phyloP scores from a whole-genome alignment of 495 filamentous ascomycete genomes.

The Elaphomyces granulatus region DNA sequence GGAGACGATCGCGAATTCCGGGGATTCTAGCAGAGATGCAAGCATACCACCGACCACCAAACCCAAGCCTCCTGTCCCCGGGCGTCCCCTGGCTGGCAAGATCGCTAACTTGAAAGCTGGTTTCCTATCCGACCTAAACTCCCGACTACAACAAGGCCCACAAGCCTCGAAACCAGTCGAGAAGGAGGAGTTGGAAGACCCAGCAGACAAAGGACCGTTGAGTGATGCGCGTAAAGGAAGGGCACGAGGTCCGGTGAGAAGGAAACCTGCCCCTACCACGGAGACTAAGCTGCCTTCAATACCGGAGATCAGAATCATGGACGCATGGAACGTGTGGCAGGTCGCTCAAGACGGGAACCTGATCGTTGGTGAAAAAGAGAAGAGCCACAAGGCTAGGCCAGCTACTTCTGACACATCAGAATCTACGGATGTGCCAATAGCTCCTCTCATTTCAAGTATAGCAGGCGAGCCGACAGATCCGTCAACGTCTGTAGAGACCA shows the following conservation, averaged over 20 bases:
- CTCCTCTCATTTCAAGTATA: conserved; percentile 32
- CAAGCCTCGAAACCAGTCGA: conserved; percentile 53
- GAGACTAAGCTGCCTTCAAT: conserved; percentile 21
- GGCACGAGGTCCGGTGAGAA: conserved; percentile 72
- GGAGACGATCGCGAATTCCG: conserved; percentile 18
- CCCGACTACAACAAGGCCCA: conserved; percentile 67
- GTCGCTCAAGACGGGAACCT: conserved; percentile 32
- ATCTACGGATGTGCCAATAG: conserved; percentile 13
- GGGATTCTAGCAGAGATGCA: conserved; percentile 18
- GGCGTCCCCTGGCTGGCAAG: conserved; percentile 62
- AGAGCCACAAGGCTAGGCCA: conserved; percentile 10
- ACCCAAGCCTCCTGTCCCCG: conserved; percentile 66
- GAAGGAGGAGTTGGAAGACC: conserved; percentile 43
- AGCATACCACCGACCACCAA: conserved; percentile 33
- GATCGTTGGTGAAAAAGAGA: conserved; percentile 21
- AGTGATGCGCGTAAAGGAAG: conserved; percentile 78
- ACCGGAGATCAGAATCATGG: conserved; percentile 33
- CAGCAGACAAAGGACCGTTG: conserved; percentile 60
- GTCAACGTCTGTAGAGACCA: conserved; percentile 3
- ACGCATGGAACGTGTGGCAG: conserved; percentile 38
- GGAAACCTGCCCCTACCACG: conserved; percentile 42
- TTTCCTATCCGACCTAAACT: conserved; percentile 83
- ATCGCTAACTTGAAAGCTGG: conserved; percentile 82
- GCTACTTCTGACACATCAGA: conserved; percentile 18
- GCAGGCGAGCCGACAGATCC: conserved; percentile 40